A percentile compares a stretch with the other conserved stretches of the same genome.
These are phyloP conservation scores for Candida lessepsii DNA, from an alignment of 805 yeast species.

Conservation along the genomic window DNA sequence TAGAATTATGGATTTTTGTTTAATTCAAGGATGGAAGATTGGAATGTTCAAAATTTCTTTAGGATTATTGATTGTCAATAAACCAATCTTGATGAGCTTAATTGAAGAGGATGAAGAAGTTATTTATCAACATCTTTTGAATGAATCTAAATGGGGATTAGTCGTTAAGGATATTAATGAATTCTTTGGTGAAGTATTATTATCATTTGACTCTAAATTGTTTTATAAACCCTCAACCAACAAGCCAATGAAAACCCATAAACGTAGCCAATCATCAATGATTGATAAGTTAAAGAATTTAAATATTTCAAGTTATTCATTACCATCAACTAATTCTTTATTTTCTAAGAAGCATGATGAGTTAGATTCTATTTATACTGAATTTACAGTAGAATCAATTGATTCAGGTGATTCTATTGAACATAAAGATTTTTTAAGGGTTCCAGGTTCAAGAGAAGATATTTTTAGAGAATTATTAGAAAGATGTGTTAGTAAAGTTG, in stretches of 20 bases:
- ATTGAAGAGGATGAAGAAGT: slow-evolving; percentile 40
- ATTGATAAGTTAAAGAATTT: slow-evolving; percentile 31
- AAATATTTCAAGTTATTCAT: slow-evolving; percentile 16
- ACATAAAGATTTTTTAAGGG: slow-evolving; percentile 10
- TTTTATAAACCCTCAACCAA: slow-evolving; percentile 11
- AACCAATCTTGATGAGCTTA: slow-evolving; percentile 40
- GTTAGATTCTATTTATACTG: slow-evolving; percentile 31
- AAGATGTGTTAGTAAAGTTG: slow-evolving; percentile 11
- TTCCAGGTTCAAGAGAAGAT: slow-evolving; percentile 12
- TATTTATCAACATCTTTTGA: slow-evolving; percentile 41
- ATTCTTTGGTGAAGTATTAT: slow-evolving; percentile 38
- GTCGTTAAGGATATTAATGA: slow-evolving; percentile 32
- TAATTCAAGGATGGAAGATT: slow-evolving; percentile 54
- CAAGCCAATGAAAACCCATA: slow-evolving; percentile 12
- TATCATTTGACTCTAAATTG: slow-evolving; percentile 35
- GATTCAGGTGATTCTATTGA: slow-evolving; percentile 1
- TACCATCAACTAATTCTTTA: slow-evolving; percentile 12
- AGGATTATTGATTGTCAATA: slow-evolving; percentile 50
- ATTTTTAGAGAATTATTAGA: slow-evolving; percentile 11
- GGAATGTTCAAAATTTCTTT: slow-evolving; percentile 53
- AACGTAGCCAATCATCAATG: slow-evolving; percentile 20
- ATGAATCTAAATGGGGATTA: slow-evolving; percentile 45
- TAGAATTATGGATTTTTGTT: slow-evolving; percentile 50
- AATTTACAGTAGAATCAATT: slow-evolving; percentile 13
- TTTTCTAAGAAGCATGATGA: slow-evolving; percentile 17